These are phyloP conservation scores for Talaromyces pinophilus DNA, from an alignment of 2,329 filamentous ascomycete genomes.

Conservation along the genomic window DNA sequence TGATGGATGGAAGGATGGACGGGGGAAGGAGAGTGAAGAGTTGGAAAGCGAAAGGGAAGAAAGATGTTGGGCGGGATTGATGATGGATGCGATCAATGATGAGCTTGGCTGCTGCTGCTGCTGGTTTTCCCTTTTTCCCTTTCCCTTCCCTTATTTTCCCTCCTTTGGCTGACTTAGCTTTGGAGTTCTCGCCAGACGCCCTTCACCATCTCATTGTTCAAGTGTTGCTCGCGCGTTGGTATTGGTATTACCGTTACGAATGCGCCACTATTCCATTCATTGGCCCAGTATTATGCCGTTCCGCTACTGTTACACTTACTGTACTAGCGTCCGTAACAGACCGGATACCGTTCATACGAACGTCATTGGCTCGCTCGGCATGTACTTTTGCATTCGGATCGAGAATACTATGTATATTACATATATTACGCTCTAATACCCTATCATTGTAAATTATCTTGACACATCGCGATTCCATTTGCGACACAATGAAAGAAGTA, in stretches of 20 bases:
- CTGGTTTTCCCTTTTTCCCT: conserved; percentile 21
- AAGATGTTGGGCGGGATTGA: conserved; percentile 18
- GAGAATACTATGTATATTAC: not conserved
- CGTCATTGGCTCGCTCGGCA: not conserved
- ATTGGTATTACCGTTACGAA: not conserved
- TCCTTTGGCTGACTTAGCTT: conserved; percentile 1
- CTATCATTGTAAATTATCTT: not conserved
- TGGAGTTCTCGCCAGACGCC: conserved; percentile 13
- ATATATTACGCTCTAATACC: not conserved
- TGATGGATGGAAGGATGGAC: conserved; percentile 19
- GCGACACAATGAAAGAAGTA: not conserved
- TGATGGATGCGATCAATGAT: conserved; percentile 14
- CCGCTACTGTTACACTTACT: not conserved
- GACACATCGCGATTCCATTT: not conserved
- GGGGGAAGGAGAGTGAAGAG: conserved; percentile 17
- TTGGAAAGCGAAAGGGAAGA: conserved; percentile 14
- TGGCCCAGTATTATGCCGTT: not conserved
- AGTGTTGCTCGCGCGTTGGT: not conserved
- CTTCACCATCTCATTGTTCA: conserved; percentile 2
- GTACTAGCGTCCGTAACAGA: conserved; percentile 24
- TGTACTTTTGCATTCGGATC: not conserved
- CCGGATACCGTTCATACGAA: conserved; percentile 14
- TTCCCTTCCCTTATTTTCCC: conserved; percentile 12
- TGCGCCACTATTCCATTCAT: not conserved
- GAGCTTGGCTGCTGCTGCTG: conserved; percentile 8